A percentile compares a stretch with the other conserved stretches of the same genome.
These are phyloP conservation scores for Niebla homalea DNA, from an alignment of 495 filamentous ascomycete genomes.

Conservation along the genomic window DNA sequence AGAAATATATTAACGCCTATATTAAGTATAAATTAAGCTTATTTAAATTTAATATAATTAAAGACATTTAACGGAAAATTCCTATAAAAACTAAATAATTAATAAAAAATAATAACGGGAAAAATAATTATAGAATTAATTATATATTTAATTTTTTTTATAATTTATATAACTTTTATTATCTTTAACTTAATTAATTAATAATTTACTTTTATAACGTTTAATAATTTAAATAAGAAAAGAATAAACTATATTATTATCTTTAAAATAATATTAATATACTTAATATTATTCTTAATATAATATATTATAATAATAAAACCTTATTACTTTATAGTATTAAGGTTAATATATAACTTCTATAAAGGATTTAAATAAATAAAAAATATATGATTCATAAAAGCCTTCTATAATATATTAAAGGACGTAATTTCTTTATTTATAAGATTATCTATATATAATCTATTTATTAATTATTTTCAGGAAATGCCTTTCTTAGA, in stretches of 20 bases:
- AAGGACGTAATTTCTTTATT: too few species aligned
- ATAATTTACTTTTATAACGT: neutral
- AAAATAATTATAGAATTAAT: too few species aligned
- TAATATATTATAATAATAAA: neutral
- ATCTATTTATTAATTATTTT: neutral
- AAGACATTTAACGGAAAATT: too few species aligned
- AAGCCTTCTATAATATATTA: too few species aligned
- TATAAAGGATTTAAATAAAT: too few species aligned
- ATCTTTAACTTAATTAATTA: neutral
- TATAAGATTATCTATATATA: neutral
- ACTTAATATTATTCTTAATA: neutral
- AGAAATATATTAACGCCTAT: neutral
- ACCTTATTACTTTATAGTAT: neutral
- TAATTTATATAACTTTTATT: neutral
- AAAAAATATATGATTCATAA: too few species aligned
- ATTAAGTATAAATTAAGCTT: neutral
- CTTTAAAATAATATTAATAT: neutral
- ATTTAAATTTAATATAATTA: too few species aligned
- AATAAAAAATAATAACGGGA: too few species aligned
- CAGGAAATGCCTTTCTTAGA: neutral
- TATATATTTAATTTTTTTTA: too few species aligned
- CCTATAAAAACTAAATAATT: too few species aligned
- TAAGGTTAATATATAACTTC: neutral
- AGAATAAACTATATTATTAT: neutral
- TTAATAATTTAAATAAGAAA: neutral